Evolutionary conservation across 192 early-diverging fungal species (phyloP).

Genomic region (Linnemannia schmuckeri): DNA sequence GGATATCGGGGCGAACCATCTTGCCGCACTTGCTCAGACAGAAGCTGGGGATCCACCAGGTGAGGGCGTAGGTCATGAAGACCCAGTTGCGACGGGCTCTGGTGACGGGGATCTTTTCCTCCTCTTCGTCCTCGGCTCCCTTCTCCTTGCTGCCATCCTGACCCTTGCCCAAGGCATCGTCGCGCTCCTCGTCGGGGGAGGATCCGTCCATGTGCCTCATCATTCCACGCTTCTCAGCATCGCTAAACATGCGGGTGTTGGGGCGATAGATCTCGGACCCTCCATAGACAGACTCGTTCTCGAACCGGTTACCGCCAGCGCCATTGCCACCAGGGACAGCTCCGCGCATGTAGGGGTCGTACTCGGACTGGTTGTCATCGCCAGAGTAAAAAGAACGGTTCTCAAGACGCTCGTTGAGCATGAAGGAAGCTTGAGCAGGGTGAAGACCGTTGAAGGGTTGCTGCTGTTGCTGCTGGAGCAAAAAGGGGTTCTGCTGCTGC

Average conservation of each 20-base stretch:
- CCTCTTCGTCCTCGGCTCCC: conserved; percentile 58
- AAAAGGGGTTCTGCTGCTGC: conserved; percentile 42
- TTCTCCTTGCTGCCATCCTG: conserved; percentile 56
- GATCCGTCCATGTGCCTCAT: conserved; percentile 49
- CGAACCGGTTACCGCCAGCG: conserved; percentile 40
- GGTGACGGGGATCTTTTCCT: conserved; percentile 65
- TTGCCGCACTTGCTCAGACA: conserved; percentile 78
- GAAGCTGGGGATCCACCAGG: conserved; percentile 87
- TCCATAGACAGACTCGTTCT: conserved; percentile 58
- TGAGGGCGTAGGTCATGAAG: conserved; percentile 81
- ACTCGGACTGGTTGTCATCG: conserved; percentile 73
- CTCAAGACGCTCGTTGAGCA: conserved; percentile 53
- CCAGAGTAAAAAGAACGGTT: conserved; percentile 58
- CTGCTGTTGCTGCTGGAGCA: conserved; percentile 47
- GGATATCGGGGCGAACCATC: conserved; percentile 84
- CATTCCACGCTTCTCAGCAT: conserved; percentile 63
- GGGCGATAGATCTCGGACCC: conserved; percentile 58
- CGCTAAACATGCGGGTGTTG: conserved; percentile 58
- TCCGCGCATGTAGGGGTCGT: conserved; percentile 70
- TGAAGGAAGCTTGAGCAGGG: conserved; percentile 35
- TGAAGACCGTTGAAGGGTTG: conserved; percentile 40
- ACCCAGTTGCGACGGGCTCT: conserved; percentile 86
- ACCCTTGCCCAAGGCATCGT: conserved; percentile 43
- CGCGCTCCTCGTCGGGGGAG: conserved; percentile 37
- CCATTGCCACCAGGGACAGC: conserved; percentile 5